Conservation (phyloP, 306 rosid genomes). For the Alnus rubra region DNA sequence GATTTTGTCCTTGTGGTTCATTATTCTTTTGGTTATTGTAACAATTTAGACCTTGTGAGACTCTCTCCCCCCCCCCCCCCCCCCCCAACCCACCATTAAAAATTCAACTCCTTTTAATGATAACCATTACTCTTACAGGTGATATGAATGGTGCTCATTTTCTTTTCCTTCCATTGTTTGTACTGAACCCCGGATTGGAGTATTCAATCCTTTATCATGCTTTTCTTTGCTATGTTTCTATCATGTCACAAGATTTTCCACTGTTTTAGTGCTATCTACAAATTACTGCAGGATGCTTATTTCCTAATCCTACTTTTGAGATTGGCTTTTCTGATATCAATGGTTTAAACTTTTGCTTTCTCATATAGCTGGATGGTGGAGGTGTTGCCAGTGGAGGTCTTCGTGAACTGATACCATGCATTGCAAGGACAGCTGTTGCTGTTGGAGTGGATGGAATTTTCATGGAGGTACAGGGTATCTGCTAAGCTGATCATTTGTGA, state of each 20-base stretch:
- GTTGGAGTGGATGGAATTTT: slow-evolving; percentile 98
- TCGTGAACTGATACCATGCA: slow-evolving; percentile 94
- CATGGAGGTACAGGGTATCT: slow-evolving; percentile 73
- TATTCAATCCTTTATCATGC: background rate
- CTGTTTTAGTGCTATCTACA: background rate
- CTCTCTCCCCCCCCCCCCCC: too few species aligned
- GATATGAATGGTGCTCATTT: background rate
- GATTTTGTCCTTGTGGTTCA: background rate
- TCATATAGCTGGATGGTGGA: slow-evolving; percentile 83
- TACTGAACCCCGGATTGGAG: background rate
- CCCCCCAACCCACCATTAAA: too few species aligned
- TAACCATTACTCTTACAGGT: background rate
- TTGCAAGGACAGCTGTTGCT: slow-evolving; percentile 93
- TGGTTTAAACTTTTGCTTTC: slow-evolving; percentile 30
- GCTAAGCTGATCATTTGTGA: slow-evolving; percentile 8
- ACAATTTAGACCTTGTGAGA: background rate
- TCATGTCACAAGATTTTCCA: background rate
- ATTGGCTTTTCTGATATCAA: background rate
- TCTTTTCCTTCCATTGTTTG: background rate
- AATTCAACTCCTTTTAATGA: background rate
- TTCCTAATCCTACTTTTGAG: background rate
- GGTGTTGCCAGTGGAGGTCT: slow-evolving; percentile 99
- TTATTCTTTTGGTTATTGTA: background rate
- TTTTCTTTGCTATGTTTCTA: background rate
- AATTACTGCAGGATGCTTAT: background rate